Evolutionary conservation across 345 rosid genomes (phyloP).

Genomic region (Populus euphratica): DNA sequence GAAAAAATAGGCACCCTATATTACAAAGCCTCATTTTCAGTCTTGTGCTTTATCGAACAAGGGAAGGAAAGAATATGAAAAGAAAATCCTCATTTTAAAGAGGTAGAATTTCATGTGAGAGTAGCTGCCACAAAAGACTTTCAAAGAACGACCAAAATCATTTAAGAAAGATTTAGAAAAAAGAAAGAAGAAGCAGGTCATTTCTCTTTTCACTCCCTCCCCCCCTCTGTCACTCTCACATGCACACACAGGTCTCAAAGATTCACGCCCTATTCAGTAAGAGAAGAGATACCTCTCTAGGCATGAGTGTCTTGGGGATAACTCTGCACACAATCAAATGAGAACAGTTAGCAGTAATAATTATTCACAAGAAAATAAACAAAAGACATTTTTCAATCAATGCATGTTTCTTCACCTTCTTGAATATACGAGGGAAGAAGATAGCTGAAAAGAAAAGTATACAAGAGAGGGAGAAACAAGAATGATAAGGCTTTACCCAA

Average conservation of each 20-base stretch:
- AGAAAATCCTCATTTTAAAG: conserved; percentile 21
- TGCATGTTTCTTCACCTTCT: background rate
- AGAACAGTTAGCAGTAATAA: conserved; percentile 21
- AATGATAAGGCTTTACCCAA: conserved; percentile 43
- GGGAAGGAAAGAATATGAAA: background rate
- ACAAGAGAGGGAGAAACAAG: background rate
- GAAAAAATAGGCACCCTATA: background rate
- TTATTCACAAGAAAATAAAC: background rate
- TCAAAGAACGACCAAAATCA: background rate
- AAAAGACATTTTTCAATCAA: background rate
- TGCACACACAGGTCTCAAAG: background rate
- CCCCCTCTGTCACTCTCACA: background rate
- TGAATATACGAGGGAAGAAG: no score
- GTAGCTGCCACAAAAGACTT: conserved; percentile 33
- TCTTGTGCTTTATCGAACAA: no score
- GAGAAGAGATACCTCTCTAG: conserved; percentile 31
- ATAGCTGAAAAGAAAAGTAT: background rate
- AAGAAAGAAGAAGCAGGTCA: background rate
- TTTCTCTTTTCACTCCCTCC: background rate
- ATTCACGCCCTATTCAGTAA: background rate
- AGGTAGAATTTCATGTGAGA: conserved; percentile 48
- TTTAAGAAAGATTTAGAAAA: background rate
- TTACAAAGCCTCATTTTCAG: no score
- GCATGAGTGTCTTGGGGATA: conserved; percentile 36
- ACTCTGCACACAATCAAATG: conserved; percentile 32